Evolutionary conservation across 495 filamentous ascomycete species (phyloP).

Genomic region (Hyaloscypha finlandica): DNA sequence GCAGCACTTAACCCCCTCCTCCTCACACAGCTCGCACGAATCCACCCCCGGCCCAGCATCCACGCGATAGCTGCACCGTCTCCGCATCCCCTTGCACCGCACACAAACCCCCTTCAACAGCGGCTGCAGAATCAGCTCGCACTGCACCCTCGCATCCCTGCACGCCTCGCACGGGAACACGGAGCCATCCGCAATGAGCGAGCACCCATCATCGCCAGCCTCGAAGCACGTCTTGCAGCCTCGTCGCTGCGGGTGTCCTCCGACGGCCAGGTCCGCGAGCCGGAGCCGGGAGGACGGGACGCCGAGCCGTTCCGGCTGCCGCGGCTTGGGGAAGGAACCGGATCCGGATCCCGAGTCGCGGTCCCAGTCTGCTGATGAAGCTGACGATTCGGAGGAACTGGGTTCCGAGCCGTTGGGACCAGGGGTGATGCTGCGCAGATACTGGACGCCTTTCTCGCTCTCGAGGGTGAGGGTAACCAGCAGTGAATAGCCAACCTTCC

Average conservation of each 20-base stretch:
- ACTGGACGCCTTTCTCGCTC: slow-evolving; percentile 4
- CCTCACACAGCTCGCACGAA: slow-evolving; percentile 17
- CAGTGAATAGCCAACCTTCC: slow-evolving; percentile 11
- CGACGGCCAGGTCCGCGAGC: slow-evolving; percentile 12
- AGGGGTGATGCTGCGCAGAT: slow-evolving; percentile 21
- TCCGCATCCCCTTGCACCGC: slow-evolving; percentile 20
- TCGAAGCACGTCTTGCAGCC: slow-evolving; percentile 30
- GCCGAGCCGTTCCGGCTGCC: neutral
- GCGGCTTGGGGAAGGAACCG: neutral
- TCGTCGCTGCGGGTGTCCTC: slow-evolving; percentile 21
- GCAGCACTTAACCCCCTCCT: slow-evolving; percentile 6
- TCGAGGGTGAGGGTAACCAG: slow-evolving; percentile 18
- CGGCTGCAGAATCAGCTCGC: slow-evolving; percentile 24
- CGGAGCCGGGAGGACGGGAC: slow-evolving; percentile 16
- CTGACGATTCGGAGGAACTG: no score
- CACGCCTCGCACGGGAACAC: slow-evolving; percentile 25
- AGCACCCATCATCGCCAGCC: slow-evolving; percentile 22
- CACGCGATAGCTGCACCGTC: slow-evolving; percentile 9
- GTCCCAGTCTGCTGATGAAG: neutral
- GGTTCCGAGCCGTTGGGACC: no score
- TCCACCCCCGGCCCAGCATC: slow-evolving; percentile 16
- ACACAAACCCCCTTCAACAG: slow-evolving; percentile 21
- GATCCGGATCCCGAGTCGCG: neutral
- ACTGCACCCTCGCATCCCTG: slow-evolving; percentile 20
- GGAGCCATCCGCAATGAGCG: slow-evolving; percentile 18